Evolutionary conservation across 306 rosid genomes (phyloP).

Genomic region (Prunus mongolica): DNA sequence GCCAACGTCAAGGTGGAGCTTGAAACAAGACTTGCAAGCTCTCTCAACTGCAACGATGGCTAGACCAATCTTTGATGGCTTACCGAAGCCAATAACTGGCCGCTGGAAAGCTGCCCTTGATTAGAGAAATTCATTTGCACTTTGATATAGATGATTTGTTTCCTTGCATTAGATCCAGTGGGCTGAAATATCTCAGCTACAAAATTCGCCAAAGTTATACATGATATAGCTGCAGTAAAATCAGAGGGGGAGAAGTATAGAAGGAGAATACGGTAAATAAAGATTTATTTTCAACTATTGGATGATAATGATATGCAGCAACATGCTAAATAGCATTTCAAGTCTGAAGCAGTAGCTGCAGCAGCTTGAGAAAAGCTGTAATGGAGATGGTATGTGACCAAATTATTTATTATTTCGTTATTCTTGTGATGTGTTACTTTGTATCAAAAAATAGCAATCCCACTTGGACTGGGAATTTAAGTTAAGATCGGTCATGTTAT

Average conservation of each 20-base stretch:
- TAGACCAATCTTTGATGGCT: slow-evolving; percentile 76
- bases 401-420: neutral
- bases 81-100: slow-evolving; percentile 74
- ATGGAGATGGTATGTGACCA: neutral
- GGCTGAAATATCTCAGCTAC: slow-evolving; percentile 12
- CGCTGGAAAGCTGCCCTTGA: slow-evolving; percentile 85
- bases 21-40: slow-evolving; percentile 69
- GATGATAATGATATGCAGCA: neutral
- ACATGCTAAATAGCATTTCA: neutral
- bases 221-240: slow-evolving; percentile 29
- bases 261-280: slow-evolving; percentile 25
- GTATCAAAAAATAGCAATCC: neutral
- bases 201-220: slow-evolving; percentile 23
- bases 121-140: slow-evolving; percentile 34
- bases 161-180: slow-evolving; percentile 21
- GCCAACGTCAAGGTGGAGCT: slow-evolving; percentile 62
- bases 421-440: neutral
- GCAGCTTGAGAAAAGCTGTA: slow-evolving; percentile 6
- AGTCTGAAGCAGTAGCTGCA: slow-evolving; percentile 2
- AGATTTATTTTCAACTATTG: slow-evolving; percentile 10
- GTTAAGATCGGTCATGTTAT: neutral
- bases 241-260: slow-evolving; percentile 18
- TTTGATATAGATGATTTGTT: slow-evolving; percentile 24
- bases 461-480: neutral
- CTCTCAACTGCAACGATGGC: slow-evolving; percentile 49